These are phyloP conservation scores for Pulveroboletus sp. DNA, from an alignment of 768 basidiomycete genomes.

Conservation along the genomic window DNA sequence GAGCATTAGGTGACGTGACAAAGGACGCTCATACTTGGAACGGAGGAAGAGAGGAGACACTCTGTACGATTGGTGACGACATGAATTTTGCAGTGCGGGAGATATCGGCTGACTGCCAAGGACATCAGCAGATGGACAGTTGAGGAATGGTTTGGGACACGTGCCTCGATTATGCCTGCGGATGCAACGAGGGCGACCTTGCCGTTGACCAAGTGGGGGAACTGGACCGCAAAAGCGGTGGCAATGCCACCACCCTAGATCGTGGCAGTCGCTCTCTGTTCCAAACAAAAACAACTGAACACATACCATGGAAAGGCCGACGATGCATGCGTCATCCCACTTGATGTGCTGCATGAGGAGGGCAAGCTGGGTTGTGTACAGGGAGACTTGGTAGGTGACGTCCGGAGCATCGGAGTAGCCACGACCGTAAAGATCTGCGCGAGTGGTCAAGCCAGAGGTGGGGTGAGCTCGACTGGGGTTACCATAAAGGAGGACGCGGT, in stretches of 20 bases:
- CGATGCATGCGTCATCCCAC: conserved; percentile 63
- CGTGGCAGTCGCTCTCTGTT: conserved; percentile 8
- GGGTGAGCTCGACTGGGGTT: conserved; percentile 3
- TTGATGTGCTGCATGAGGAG: conserved; percentile 73
- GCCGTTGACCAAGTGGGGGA: conserved; percentile 65
- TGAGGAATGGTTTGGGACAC: not conserved
- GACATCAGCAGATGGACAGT: not conserved
- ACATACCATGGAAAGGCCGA: conserved; percentile 71
- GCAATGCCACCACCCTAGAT: conserved; percentile 69
- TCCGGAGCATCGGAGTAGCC: conserved; percentile 81
- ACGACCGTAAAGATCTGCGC: conserved; percentile 70
- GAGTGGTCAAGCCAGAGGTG: conserved; percentile 1
- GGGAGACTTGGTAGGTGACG: conserved; percentile 55
- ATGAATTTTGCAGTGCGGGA: conserved; percentile 74
- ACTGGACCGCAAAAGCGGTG: conserved; percentile 63
- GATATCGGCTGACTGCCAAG: conserved; percentile 53
- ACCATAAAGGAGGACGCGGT: conserved; percentile 77
- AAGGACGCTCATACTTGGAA: conserved; percentile 44
- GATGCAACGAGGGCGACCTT: conserved; percentile 64
- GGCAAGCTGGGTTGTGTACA: conserved; percentile 77
- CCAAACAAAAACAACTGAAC: not conserved
- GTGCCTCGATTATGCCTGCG: conserved; percentile 64
- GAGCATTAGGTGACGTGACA: not conserved
- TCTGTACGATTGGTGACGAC: conserved; percentile 71
- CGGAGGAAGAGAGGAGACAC: conserved; percentile 55